Conservation (phyloP, 2,329 filamentous ascomycete genomes). For the Alternaria sp. region DNA sequence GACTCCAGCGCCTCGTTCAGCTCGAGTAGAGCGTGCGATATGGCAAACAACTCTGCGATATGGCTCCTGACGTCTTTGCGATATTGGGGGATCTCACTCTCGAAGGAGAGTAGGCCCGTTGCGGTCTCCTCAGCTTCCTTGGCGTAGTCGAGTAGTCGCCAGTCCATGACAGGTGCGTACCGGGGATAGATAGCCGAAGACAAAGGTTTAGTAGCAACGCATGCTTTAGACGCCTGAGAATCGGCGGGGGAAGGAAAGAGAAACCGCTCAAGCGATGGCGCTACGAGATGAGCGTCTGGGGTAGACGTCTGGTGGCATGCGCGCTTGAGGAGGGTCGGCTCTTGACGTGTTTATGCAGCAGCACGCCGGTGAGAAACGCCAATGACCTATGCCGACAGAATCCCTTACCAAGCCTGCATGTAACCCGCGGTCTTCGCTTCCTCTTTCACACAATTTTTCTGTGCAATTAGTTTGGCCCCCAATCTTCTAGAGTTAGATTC, state of each 20-base stretch:
- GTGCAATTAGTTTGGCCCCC: slow-evolving; percentile 38
- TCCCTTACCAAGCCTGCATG: slow-evolving; percentile 39
- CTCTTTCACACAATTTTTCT: slow-evolving; percentile 30
- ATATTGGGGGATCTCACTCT: slow-evolving; percentile 58
- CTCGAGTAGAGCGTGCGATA: slow-evolving; percentile 58
- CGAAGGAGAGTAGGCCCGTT: slow-evolving; percentile 57
- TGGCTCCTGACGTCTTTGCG: slow-evolving; percentile 60
- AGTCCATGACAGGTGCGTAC: slow-evolving; percentile 45
- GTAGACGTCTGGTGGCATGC: slow-evolving; percentile 32
- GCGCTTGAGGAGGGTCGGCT: slow-evolving; percentile 31
- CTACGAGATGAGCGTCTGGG: slow-evolving; percentile 34
- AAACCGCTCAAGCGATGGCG: slow-evolving; percentile 31
- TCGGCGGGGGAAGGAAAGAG: slow-evolving; percentile 15
- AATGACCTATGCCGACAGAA: slow-evolving; percentile 45
- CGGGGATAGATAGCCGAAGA: slow-evolving; percentile 27
- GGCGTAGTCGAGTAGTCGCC: slow-evolving; percentile 49
- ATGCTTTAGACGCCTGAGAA: slow-evolving; percentile 21
- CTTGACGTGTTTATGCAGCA: slow-evolving; percentile 48
- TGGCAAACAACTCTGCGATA: slow-evolving; percentile 61
- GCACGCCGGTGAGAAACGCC: slow-evolving; percentile 38
- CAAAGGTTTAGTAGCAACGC: slow-evolving; percentile 19
- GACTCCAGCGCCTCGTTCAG: slow-evolving; percentile 54
- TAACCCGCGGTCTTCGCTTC: slow-evolving; percentile 37
- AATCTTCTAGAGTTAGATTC: slow-evolving; percentile 20
- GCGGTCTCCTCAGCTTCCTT: slow-evolving; percentile 61